phyloP scores from a whole-genome alignment of 2,329 filamentous ascomycete species.

The Diplodia scrobiculata region DNA sequence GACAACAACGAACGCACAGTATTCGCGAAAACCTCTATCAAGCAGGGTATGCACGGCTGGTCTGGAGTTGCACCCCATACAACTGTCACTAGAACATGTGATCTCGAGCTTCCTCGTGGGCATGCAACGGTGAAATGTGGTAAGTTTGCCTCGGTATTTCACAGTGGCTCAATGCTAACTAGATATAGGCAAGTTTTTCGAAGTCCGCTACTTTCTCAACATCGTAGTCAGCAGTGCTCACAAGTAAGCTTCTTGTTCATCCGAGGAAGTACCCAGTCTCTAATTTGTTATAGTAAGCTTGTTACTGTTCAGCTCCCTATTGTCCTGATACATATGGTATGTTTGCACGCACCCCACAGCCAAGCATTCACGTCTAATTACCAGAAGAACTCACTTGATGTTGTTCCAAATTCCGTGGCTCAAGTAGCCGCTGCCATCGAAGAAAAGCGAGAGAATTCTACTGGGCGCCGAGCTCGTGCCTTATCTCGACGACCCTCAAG shows the following conservation, averaged over 20 bases:
- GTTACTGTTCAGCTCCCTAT: conserved; percentile 58
- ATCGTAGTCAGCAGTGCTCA: conserved; percentile 51
- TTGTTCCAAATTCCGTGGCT: conserved; percentile 58
- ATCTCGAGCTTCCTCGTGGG: conserved; percentile 54
- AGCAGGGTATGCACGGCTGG: conserved; percentile 51
- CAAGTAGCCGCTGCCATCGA: conserved; percentile 60
- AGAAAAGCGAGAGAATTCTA: conserved; percentile 48
- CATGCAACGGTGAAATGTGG: conserved; percentile 56
- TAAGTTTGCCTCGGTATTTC: conserved; percentile 34
- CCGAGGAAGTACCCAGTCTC: conserved; percentile 14
- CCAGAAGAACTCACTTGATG: conserved; percentile 57
- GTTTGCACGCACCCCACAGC: neutral
- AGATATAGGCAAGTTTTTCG: conserved; percentile 55
- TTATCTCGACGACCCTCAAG: conserved; percentile 44
- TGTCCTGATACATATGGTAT: conserved; percentile 58
- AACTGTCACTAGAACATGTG: conserved; percentile 53
- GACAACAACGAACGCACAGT: conserved; percentile 55
- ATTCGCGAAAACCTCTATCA: conserved; percentile 49
- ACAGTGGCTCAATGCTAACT: neutral
- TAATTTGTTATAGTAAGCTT: conserved; percentile 46
- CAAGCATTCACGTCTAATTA: neutral
- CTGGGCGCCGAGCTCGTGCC: neutral
- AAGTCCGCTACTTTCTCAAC: conserved; percentile 59
- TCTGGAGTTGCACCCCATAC: conserved; percentile 51
- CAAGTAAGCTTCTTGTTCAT: conserved; percentile 38